phyloP scores from a whole-genome alignment of 805 yeast species.

The Lachancea mirantina region DNA sequence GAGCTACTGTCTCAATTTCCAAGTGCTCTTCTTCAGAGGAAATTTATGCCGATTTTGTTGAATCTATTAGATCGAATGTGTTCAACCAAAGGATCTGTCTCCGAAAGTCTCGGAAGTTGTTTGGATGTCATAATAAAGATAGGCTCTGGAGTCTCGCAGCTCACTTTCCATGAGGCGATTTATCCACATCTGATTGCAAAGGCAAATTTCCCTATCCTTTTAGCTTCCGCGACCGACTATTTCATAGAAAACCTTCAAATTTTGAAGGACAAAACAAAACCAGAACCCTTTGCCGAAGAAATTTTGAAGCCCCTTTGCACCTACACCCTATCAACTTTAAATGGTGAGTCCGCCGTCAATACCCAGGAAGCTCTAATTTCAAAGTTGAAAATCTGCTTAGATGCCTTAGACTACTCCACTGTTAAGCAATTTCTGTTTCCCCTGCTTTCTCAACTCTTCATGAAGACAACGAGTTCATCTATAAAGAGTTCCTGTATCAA shows the following conservation, averaged over 20 bases:
- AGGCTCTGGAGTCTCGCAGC: conserved; percentile 60
- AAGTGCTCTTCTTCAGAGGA: conserved; percentile 48
- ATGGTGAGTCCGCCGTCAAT: conserved; percentile 19
- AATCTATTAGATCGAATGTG: conserved; percentile 39
- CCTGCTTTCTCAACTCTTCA: conserved; percentile 59
- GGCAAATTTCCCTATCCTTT: conserved; percentile 16
- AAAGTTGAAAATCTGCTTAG: conserved; percentile 36
- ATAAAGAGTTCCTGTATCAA: conserved; percentile 65
- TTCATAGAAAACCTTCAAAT: conserved; percentile 43
- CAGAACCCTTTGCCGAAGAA: conserved; percentile 39
- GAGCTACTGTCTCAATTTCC: conserved; percentile 53
- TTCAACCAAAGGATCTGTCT: conserved; percentile 33
- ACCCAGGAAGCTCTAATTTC: conserved; percentile 50
- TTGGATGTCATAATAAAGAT: conserved; percentile 53
- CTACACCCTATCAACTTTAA: conserved; percentile 19
- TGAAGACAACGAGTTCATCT: conserved; percentile 75
- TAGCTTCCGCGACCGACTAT: conserved; percentile 27
- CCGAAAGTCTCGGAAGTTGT: conserved; percentile 32
- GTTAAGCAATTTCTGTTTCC: conserved; percentile 76
- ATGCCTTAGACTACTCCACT: conserved; percentile 55
- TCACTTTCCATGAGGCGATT: conserved; percentile 69
- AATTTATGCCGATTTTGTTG: conserved; percentile 64
- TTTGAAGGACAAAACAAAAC: conserved; percentile 43
- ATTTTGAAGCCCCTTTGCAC: conserved; percentile 27
- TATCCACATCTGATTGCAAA: conserved; percentile 34